Evolutionary conservation across 2,329 filamentous ascomycete species (phyloP).

Genomic region (Fusarium sp.): DNA sequence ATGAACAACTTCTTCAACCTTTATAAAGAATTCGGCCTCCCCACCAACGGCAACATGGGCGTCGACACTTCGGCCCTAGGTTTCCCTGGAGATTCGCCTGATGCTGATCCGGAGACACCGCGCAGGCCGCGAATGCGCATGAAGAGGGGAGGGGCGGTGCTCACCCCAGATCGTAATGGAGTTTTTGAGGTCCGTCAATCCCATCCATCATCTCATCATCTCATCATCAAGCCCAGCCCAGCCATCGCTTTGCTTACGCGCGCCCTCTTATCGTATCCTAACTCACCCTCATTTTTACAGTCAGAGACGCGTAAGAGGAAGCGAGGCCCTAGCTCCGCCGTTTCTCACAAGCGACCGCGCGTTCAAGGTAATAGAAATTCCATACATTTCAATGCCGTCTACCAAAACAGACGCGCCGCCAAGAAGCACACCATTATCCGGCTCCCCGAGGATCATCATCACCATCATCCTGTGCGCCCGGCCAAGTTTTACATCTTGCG

Average conservation of each 20-base stretch:
- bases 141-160: background rate
- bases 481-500: conserved; percentile 27
- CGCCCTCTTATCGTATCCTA: background rate
- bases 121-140: background rate
- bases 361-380: background rate
- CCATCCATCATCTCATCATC: background rate
- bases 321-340: background rate
- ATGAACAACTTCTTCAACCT: background rate
- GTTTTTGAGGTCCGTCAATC: conserved; percentile 15
- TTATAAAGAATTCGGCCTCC: background rate
- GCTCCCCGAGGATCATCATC: background rate
- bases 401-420: conserved; percentile 21
- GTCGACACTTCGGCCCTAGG: background rate
- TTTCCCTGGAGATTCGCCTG: background rate
- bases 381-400: conserved; percentile 29
- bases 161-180: background rate
- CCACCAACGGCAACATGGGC: background rate
- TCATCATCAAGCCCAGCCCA: background rate
- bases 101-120: background rate
- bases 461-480: background rate
- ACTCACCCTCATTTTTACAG: background rate
- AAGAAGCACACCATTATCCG: conserved; percentile 29
- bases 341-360: background rate
- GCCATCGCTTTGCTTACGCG: background rate
- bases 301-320: conserved; percentile 15